Evolutionary conservation across 768 basidiomycete species (phyloP).

Genomic region (Candolleomyces eurysporus): DNA sequence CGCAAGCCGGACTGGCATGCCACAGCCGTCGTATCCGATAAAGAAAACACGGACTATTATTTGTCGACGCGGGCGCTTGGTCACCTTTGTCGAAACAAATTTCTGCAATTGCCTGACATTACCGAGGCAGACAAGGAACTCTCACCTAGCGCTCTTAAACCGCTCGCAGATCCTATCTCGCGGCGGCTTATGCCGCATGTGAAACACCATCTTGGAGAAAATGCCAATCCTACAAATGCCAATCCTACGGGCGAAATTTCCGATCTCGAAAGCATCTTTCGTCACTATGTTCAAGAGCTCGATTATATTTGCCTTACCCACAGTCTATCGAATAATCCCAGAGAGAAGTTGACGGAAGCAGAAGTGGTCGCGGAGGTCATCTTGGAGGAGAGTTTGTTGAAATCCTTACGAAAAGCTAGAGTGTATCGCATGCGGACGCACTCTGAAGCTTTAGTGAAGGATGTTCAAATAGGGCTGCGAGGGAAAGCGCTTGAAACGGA

Average conservation of each 20-base stretch:
- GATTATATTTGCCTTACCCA: constrained; percentile 69
- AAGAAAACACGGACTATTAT: constrained; percentile 62
- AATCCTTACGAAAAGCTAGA: constrained; percentile 56
- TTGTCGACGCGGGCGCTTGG: constrained; percentile 70
- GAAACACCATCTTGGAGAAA: constrained; percentile 23
- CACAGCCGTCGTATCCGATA: constrained; percentile 52
- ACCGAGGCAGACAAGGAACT: constrained; percentile 22
- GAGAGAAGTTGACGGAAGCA: constrained; percentile 59
- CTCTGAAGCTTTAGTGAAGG: constrained; percentile 25
- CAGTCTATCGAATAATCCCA: constrained; percentile 56
- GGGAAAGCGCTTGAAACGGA: constrained; percentile 18
- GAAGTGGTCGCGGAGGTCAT: constrained; percentile 78
- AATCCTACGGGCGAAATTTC: constrained; percentile 18
- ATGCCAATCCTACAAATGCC: constrained; percentile 9
- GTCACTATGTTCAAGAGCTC: constrained; percentile 61
- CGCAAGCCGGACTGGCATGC: constrained; percentile 82
- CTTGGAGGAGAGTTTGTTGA: constrained; percentile 64
- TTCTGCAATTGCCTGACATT: constrained; percentile 39
- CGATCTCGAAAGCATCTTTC: constrained; percentile 41
- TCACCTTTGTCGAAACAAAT: constrained; percentile 57
- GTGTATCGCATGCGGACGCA: constrained; percentile 64
- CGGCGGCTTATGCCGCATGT: constrained; percentile 29
- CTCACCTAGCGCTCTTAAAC: constrained; percentile 13
- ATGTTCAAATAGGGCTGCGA: constrained; percentile 42
- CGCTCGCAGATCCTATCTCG: constrained; percentile 38